Percentiles rank a stretch among this genome's conserved stretches.
These are phyloP conservation scores for Sutorius eximius DNA, from an alignment of 1,284 basidiomycete genomes.

Conservation along the genomic window DNA sequence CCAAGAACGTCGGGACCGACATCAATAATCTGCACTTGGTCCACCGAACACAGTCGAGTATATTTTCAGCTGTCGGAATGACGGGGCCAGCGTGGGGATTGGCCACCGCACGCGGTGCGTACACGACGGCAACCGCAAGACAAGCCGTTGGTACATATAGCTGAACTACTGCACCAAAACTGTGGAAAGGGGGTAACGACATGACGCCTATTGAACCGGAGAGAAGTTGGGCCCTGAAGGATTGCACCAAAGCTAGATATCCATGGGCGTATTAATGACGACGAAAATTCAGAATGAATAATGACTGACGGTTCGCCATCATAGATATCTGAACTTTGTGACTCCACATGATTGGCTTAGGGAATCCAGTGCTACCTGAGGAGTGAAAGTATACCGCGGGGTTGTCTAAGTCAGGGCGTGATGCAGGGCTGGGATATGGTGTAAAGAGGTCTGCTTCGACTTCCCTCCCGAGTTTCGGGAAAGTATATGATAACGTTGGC, in stretches of 20 bases:
- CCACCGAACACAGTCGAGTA: conserved; percentile 8
- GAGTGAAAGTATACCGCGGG: conserved; percentile 32
- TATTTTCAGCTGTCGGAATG: conserved; percentile 18
- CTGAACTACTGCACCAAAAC: conserved; percentile 2
- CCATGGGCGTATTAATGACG: background rate
- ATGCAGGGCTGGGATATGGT: conserved; percentile 20
- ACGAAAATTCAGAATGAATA: background rate
- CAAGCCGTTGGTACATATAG: conserved; percentile 4
- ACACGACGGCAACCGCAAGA: conserved; percentile 3
- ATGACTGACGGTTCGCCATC: background rate
- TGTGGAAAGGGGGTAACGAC: conserved; percentile 22
- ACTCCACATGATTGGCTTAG: conserved; percentile 28
- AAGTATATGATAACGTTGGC: conserved; percentile 25
- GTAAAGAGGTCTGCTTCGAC: conserved; percentile 21
- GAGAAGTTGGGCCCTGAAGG: background rate
- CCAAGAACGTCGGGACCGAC: conserved; percentile 16
- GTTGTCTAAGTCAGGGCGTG: conserved; percentile 10
- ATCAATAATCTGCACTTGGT: conserved; percentile 7
- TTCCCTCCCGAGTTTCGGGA: conserved; percentile 33
- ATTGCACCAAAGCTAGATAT: background rate
- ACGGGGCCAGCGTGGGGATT: conserved; percentile 3
- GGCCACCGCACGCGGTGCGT: conserved; percentile 3
- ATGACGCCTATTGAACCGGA: conserved; percentile 14
- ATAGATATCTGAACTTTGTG: conserved; percentile 14
- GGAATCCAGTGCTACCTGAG: conserved; percentile 37